Base-by-base conservation (phyloP, 2,329 filamentous ascomycete species). In the Neopestalotiopsis rosae region DNA sequence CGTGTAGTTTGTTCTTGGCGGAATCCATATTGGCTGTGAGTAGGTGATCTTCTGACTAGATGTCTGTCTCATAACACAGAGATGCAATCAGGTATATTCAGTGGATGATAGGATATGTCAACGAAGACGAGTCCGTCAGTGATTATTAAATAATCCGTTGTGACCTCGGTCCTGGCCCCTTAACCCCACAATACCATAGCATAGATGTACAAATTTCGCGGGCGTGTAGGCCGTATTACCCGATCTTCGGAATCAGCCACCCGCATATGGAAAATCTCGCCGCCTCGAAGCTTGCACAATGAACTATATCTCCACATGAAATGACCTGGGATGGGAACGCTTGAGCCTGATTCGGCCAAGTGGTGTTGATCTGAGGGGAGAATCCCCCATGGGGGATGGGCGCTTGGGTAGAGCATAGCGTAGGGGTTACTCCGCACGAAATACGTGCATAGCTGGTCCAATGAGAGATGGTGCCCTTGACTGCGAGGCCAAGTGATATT, bases 261-360 rank as follows among this genome's bases (percentile, higher is more conserved):
- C 59, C 38, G 62, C 30, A 65, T 30, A 20, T 32, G 62, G 62
- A 30, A 45, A 65, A 24, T 45, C 20, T 34, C 17, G 17, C 62
- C 62, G 62, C 62, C 20, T 34, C 24, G 24, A 28, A 28, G 24
- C 24, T 2, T 28, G 24, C 2, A 28, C 2, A 28, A 28, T 28
- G 24, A 28, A 28, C 24, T 2, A 28, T 28, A 28, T 28, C 24
- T 3, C 34, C 34, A 38, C 34, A 38, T 6, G 10, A 7, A 10
- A 3, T 38, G 34, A 10, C 34, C 3, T 38, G 3, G 1, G 6
- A 38, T 6, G 34, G 34, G 34, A 10, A 7, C 3, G 34, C 34
- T 38, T 38, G 34, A 38, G 34, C 34, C 34, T 38, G 34, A 38
- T 38, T 38, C 34, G 34, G 34, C 34, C 6, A 38, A 38, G 34